These are phyloP conservation scores for Pelagophyceae sp. DNA, from an alignment of 352 stramenopile genomes.

Conservation along the genomic window DNA sequence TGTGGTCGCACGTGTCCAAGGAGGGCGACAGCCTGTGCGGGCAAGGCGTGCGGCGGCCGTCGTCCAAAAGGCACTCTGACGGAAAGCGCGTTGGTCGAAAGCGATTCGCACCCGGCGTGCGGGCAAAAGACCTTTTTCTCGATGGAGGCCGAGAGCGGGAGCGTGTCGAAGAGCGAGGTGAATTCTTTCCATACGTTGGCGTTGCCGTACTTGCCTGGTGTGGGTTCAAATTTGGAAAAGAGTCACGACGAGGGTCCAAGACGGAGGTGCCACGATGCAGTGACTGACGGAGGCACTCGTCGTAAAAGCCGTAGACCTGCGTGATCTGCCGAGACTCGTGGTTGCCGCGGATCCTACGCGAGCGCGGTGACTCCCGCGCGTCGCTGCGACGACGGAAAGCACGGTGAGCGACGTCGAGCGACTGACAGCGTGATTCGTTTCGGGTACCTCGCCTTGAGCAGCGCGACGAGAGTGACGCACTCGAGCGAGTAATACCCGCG, in stretches of 20 bases:
- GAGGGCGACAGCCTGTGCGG: slow-evolving; percentile 68
- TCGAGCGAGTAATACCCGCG: slow-evolving; percentile 87
- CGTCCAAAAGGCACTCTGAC: too few species aligned
- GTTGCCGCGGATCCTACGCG: slow-evolving; percentile 60
- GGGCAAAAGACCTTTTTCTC: slow-evolving; percentile 87
- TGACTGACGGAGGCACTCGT: slow-evolving; percentile 94
- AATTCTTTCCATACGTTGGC: slow-evolving; percentile 98
- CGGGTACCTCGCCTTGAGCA: slow-evolving; percentile 67
- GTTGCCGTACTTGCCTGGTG: slow-evolving; percentile 98
- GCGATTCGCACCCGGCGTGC: too few species aligned
- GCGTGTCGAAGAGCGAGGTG: slow-evolving; percentile 81
- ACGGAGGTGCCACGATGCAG: slow-evolving; percentile 89
- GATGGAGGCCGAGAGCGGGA: slow-evolving; percentile 86
- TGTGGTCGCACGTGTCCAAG: slow-evolving; percentile 82
- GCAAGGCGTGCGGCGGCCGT: too few species aligned
- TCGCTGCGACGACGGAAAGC: slow-evolving; percentile 72
- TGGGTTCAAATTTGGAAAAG: too few species aligned
- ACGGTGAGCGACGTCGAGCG: too few species aligned
- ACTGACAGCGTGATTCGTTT: slow-evolving; percentile 64
- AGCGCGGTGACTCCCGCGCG: slow-evolving; percentile 16
- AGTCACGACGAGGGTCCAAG: too few species aligned
- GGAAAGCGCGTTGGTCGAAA: too few species aligned
- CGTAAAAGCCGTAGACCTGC: slow-evolving; percentile 93
- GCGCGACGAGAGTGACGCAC: slow-evolving; percentile 48
- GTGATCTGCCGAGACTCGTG: slow-evolving; percentile 93